Conservation (phyloP, 768 basidiomycete genomes). For the Asterophora parasitica region DNA sequence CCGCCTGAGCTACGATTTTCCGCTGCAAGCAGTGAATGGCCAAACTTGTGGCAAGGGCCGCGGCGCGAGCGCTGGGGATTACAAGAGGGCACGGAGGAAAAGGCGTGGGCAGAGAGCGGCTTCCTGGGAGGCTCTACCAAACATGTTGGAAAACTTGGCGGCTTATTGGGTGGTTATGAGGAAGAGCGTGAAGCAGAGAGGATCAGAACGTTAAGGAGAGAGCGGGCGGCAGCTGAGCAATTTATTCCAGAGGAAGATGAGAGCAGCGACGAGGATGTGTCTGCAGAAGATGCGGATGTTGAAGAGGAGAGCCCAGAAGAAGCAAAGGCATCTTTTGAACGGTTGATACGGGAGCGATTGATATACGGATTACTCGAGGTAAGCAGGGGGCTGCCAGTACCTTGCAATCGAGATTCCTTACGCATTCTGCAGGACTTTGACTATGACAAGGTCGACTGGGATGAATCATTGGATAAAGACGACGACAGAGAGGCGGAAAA, state of each 20-base stretch:
- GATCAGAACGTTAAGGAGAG: slow-evolving; percentile 41
- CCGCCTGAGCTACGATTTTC: slow-evolving; percentile 54
- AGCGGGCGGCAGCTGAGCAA: slow-evolving; percentile 34
- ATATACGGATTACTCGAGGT: slow-evolving; percentile 76
- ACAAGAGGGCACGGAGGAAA: slow-evolving; percentile 61
- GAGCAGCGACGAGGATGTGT: slow-evolving; percentile 43
- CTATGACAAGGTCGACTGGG: slow-evolving; percentile 74
- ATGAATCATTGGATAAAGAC: slow-evolving; percentile 58
- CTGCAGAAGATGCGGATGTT: slow-evolving; percentile 8
- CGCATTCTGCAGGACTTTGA: slow-evolving; percentile 47
- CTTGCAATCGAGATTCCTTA: slow-evolving; percentile 1
- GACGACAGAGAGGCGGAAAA: slow-evolving; percentile 61
- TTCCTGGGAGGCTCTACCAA: slow-evolving; percentile 56
- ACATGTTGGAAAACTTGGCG: slow-evolving; percentile 67
- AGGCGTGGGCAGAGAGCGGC: slow-evolving; percentile 56
- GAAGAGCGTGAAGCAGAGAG: slow-evolving; percentile 73
- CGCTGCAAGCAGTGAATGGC: slow-evolving; percentile 56
- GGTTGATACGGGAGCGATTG: slow-evolving; percentile 61
- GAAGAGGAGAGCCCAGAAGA: slow-evolving; percentile 49
- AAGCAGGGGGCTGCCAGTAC: slow-evolving; percentile 27
- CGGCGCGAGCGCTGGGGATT: slow-evolving; percentile 36
- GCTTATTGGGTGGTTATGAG: slow-evolving; percentile 65
- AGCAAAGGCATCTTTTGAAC: slow-evolving; percentile 46
- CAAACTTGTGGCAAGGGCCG: slow-evolving; percentile 57
- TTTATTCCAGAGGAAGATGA: slow-evolving; percentile 71